Evolutionary conservation across 176 grass and related monocot genomes (phyloP).

Genomic region (Olyra latifolia): DNA sequence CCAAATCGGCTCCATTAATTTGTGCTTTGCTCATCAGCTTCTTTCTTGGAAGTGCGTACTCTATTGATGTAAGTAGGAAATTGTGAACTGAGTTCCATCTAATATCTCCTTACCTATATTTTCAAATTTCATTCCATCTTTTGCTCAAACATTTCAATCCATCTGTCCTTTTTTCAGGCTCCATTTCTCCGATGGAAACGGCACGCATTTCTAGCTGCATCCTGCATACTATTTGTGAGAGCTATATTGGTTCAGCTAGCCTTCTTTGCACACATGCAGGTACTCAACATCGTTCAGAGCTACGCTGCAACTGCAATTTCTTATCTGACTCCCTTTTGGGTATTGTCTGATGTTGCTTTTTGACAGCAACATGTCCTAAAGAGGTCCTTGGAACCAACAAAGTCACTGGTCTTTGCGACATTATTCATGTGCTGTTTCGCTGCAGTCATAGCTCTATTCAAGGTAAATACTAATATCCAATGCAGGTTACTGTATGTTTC

Average conservation of each 20-base stretch:
- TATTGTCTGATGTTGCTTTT: slow-evolving; percentile 35
- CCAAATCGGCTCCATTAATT: slow-evolving; percentile 54
- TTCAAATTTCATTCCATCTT: neutral
- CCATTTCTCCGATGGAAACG: slow-evolving; percentile 79
- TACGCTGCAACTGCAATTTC: neutral
- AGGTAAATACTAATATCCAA: slow-evolving; percentile 56
- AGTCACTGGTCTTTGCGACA: slow-evolving; percentile 68
- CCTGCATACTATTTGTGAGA: slow-evolving; percentile 72
- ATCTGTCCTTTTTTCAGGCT: slow-evolving; percentile 40
- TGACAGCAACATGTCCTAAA: slow-evolving; percentile 74
- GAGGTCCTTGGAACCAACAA: slow-evolving; percentile 59
- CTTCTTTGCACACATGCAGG: slow-evolving; percentile 94
- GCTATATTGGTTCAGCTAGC: slow-evolving; percentile 77
- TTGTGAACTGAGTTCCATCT: neutral
- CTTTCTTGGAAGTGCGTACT: slow-evolving; percentile 92
- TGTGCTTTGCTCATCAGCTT: slow-evolving; percentile 66
- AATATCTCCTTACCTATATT: too few relatives aligned
- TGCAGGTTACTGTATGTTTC: neutral
- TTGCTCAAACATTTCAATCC: neutral
- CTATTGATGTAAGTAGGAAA: slow-evolving; percentile 61
- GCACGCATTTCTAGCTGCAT: slow-evolving; percentile 70
- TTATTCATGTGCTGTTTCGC: slow-evolving; percentile 91
- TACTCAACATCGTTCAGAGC: slow-evolving; percentile 26
- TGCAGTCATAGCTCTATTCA: slow-evolving; percentile 85
- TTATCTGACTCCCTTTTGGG: neutral